Percentiles rank a stretch among this genome's conserved stretches.
phyloP scores from a whole-genome alignment of 2,329 filamentous ascomycete species.

The Chrysoporthe puriensis region DNA sequence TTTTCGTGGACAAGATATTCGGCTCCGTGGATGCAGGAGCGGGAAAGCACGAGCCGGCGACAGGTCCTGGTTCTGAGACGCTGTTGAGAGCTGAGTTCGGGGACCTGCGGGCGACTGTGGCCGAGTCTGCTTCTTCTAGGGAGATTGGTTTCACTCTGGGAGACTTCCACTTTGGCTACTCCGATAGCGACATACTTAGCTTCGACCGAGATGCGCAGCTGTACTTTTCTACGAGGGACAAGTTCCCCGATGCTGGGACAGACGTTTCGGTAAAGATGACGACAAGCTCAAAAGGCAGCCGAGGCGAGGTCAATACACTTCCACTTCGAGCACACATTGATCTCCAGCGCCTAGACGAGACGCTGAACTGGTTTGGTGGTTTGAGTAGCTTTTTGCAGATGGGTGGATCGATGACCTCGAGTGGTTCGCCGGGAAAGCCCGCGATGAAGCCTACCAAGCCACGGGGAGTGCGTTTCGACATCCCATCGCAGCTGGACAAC shows the following conservation, averaged over 20 bases:
- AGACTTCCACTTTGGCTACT: slow-evolving; percentile 66
- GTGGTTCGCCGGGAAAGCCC: slow-evolving; percentile 54
- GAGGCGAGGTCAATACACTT: slow-evolving; percentile 72
- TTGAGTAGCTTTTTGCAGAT: slow-evolving; percentile 89
- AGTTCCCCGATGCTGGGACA: slow-evolving; percentile 59
- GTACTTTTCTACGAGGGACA: slow-evolving; percentile 62
- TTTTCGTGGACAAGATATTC: slow-evolving; percentile 58
- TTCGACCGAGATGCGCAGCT: slow-evolving; percentile 63
- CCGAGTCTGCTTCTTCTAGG: slow-evolving; percentile 35
- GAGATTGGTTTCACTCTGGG: slow-evolving; percentile 52
- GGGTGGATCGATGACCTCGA: slow-evolving; percentile 80
- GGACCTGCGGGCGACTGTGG: slow-evolving; percentile 44
- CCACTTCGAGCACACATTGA: slow-evolving; percentile 79
- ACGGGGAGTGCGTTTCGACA: slow-evolving; percentile 62
- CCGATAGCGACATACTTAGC: slow-evolving; percentile 64
- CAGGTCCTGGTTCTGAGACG: slow-evolving; percentile 52
- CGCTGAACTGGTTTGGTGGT: slow-evolving; percentile 86
- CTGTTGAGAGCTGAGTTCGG: slow-evolving; percentile 55
- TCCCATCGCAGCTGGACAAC: slow-evolving; percentile 54
- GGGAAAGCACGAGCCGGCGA: slow-evolving; percentile 42
- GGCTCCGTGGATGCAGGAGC: slow-evolving; percentile 52
- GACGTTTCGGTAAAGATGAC: slow-evolving; percentile 60
- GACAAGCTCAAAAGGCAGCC: slow-evolving; percentile 48
- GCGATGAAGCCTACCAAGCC: slow-evolving; percentile 47
- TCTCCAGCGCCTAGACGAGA: slow-evolving; percentile 80